phyloP scores from a whole-genome alignment of 305 asterid species.

The Fraxinus paxiana region DNA sequence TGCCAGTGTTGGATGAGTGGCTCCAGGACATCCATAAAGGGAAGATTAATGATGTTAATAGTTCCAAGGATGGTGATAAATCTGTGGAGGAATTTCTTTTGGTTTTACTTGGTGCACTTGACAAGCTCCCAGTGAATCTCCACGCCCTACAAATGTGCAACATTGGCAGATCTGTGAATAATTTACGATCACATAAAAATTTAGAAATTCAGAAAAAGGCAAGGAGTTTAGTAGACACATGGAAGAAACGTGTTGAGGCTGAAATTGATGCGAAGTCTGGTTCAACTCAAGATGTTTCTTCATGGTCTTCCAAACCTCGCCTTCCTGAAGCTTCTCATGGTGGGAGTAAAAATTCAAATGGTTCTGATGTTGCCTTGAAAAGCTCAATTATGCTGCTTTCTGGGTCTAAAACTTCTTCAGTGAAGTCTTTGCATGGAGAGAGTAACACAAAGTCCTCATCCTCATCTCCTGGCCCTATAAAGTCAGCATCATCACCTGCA shows the following conservation, averaged over 20 bases:
- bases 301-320: constrained; percentile 52
- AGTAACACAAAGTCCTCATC: constrained; percentile 39
- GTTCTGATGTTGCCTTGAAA: constrained; percentile 46
- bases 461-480: constrained; percentile 45
- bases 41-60: constrained; percentile 34
- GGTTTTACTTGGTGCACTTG: constrained; percentile 68
- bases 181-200: constrained; percentile 61
- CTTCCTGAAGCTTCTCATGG: constrained; percentile 49
- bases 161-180: constrained; percentile 76
- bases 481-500: constrained; percentile 41
- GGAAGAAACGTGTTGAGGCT: constrained; percentile 78
- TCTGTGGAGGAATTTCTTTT: constrained; percentile 59
- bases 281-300: constrained; percentile 36
- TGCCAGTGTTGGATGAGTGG: constrained; percentile 58
- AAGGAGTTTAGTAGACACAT: constrained; percentile 61
- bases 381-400: constrained; percentile 41
- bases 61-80: constrained; percentile 43
- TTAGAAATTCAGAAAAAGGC: constrained; percentile 66
- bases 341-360: constrained; percentile 40
- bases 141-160: constrained; percentile 69
- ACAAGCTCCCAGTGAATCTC: constrained; percentile 68
- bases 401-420: constrained; percentile 36
- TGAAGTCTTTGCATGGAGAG: constrained; percentile 47
- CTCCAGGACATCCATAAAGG: constrained; percentile 58
- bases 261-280: constrained; percentile 62